Evolutionary conservation across 345 rosid species (phyloP).

Genomic region (Euphorbia tirucalli): DNA sequence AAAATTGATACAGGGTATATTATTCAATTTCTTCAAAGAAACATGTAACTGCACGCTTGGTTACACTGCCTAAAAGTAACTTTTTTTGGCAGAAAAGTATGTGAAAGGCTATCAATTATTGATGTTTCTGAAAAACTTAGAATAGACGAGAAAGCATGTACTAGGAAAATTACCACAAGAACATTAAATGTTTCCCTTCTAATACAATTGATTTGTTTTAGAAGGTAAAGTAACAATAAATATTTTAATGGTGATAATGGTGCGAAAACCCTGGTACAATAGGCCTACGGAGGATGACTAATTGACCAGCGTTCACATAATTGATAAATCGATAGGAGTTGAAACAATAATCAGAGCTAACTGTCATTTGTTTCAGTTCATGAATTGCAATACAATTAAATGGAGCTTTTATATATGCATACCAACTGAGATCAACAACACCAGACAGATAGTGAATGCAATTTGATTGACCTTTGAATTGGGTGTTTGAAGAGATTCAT

Average conservation of each 20-base stretch:
- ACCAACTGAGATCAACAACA: not conserved
- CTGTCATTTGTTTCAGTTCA: not conserved
- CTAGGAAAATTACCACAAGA: not conserved
- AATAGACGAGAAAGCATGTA: not conserved
- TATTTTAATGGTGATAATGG: not conserved
- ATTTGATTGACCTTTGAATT: not conserved
- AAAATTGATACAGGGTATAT: not conserved
- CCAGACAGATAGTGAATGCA: not conserved
- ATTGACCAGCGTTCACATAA: not conserved
- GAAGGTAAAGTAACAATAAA: not conserved
- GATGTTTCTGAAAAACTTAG: not conserved
- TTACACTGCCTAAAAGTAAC: not conserved
- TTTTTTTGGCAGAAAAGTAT: not conserved
- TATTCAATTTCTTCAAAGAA: not conserved
- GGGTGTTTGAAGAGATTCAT: not conserved
- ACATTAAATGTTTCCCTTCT: not conserved
- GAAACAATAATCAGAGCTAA: not conserved
- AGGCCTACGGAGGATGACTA: not conserved
- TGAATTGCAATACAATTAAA: not conserved
- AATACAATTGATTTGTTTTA: not conserved
- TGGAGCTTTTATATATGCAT: not conserved
- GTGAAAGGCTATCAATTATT: not conserved
- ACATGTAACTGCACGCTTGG: not conserved
- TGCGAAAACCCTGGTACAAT: not conserved
- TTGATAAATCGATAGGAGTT: not conserved